Percentiles rank a stretch among this genome's conserved stretches.
These are phyloP conservation scores for Ustilago cynodontis DNA, from an alignment of 1,284 basidiomycete genomes.

Conservation along the genomic window DNA sequence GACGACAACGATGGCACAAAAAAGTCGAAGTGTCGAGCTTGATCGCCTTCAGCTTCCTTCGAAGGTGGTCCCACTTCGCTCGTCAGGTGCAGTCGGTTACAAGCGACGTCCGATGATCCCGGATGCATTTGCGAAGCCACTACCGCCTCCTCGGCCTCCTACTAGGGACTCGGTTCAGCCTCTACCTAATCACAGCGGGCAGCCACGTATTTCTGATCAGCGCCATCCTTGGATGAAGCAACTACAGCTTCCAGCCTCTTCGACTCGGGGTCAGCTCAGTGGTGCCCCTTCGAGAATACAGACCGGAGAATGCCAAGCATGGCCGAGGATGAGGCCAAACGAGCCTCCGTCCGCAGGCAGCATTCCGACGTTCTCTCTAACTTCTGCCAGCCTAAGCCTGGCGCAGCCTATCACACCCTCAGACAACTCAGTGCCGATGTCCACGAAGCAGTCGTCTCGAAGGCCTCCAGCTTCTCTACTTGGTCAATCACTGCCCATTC, in stretches of 20 bases:
- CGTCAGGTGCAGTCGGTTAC: background rate
- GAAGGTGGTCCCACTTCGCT: conserved; percentile 29
- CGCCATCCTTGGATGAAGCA: conserved; percentile 51
- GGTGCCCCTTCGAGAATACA: background rate
- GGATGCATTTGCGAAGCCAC: conserved; percentile 18
- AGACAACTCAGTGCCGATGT: background rate
- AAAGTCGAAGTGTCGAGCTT: conserved; percentile 37
- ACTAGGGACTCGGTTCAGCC: background rate
- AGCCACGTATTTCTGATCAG: conserved; percentile 33
- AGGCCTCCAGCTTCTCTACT: conserved; percentile 36
- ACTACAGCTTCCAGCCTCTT: conserved; percentile 22
- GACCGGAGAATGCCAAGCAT: background rate
- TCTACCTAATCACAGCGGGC: background rate
- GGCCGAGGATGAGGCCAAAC: conserved; percentile 23
- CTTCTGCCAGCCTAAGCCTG: conserved; percentile 19
- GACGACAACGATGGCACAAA: conserved; percentile 6
- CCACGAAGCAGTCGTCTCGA: conserved; percentile 10
- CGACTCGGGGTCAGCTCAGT: background rate
- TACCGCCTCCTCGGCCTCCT: background rate
- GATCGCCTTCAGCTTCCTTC: conserved; percentile 32
- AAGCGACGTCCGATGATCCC: conserved; percentile 41
- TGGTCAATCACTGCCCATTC: conserved; percentile 44
- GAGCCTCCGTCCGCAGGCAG: conserved; percentile 1
- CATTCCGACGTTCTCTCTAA: conserved; percentile 20
- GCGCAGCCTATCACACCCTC: background rate